Conservation (phyloP, 2,329 filamentous ascomycete species). For the Chrysoporthe puriensis region DNA sequence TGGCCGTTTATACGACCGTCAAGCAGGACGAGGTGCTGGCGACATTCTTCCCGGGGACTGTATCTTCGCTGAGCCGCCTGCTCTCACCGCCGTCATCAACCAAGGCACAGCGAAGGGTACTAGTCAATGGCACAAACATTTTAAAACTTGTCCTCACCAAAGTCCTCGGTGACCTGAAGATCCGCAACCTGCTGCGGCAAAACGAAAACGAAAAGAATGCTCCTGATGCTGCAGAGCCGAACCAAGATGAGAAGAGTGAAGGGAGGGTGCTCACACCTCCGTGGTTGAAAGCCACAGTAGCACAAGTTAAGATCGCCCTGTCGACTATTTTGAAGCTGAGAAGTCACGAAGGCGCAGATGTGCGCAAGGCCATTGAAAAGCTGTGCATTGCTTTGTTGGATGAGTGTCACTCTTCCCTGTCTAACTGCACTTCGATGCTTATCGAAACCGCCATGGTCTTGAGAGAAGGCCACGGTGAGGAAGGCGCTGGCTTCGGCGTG, state of each 20-base stretch:
- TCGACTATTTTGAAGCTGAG: constrained; percentile 77
- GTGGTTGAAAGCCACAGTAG: constrained; percentile 81
- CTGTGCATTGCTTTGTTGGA: constrained; percentile 78
- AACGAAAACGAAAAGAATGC: constrained; percentile 32
- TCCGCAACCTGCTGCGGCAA: constrained; percentile 49
- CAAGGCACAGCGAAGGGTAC: constrained; percentile 60
- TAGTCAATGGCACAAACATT: constrained; percentile 64
- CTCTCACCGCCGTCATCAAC: constrained; percentile 68
- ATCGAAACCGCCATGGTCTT: constrained; percentile 82
- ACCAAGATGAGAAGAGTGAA: constrained; percentile 37
- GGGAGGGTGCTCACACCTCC: constrained; percentile 49
- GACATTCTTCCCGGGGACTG: constrained; percentile 84
- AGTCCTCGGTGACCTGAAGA: constrained; percentile 62
- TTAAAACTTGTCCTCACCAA: constrained; percentile 58
- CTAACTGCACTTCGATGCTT: constrained; percentile 70
- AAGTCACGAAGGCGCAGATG: constrained; percentile 68
- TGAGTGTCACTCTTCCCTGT: constrained; percentile 75
- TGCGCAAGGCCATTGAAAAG: constrained; percentile 67
- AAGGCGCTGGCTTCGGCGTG: constrained; percentile 31
- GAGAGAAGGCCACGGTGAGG: constrained; percentile 48
- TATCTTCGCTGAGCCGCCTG: constrained; percentile 79
- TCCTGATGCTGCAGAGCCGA: constrained; percentile 32
- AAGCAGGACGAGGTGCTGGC: constrained; percentile 76
- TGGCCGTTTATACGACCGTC: constrained; percentile 64
- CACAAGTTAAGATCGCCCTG: constrained; percentile 83